Base-by-base conservation (phyloP, 2,329 filamentous ascomycete species). In the Moelleriella libera region DNA sequence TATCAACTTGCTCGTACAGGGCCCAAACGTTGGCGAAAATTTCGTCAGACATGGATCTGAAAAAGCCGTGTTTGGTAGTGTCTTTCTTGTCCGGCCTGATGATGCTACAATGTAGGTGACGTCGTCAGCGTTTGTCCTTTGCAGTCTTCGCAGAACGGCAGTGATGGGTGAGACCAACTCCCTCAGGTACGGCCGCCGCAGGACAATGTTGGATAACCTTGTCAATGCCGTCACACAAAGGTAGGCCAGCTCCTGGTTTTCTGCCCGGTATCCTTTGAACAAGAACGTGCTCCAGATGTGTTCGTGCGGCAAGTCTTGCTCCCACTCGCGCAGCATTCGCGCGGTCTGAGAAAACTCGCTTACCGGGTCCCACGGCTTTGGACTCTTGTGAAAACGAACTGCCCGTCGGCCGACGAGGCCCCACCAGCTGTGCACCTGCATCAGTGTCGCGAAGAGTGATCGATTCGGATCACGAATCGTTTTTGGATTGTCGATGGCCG, bases 351-450 rank as follows among this genome's bases (percentile, higher is more conserved):
- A 64, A 53, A 71, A 76, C 41, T 75, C 68, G 57, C 72, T 76
- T 5, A 60, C 55, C 3, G 59, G 51, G 8, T 76, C 69, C 65
- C 71, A 72, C 0, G 73, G 72, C 7, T 61, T 56, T n/a, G 58
- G 54, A 46, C 64, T 68, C 30, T 63, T 68, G 42, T 66, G 65
- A 44, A 70, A 66, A 28, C 61, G 66, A 7, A 74, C 65, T 9
- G 71, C 68, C 6, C 72, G 63, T 4, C 74, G 65, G 2, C 71
- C 69, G 10, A 77, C 68, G 10, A 63, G 63, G 5, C 74, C 74
- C 75, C 75, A 78, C 47, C 72, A 68, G 47, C 72, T 65, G 48
- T 76, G 74, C 12, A 70, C 68, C 50, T 78, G 74, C 52, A 78
- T 73, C 3, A 78, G 57, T 1, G 70, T 71, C 1, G 74, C 75